phyloP scores from a whole-genome alignment of 2,329 filamentous ascomycete genomes.

The Colletotrichum sp. region DNA sequence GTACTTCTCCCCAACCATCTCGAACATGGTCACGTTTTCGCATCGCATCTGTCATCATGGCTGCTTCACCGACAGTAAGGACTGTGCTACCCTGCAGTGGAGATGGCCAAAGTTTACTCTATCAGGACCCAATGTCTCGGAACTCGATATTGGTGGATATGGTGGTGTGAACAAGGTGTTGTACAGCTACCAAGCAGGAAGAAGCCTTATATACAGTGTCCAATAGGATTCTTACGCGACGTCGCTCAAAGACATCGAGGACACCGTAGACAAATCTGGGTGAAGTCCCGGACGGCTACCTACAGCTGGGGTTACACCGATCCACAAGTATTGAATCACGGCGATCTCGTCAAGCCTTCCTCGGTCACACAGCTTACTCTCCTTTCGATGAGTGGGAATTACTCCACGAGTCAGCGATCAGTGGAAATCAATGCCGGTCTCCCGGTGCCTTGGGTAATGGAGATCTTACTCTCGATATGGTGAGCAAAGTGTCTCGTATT shows the following conservation, averaged over 20 bases:
- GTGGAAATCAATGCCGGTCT: background rate
- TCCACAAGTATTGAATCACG: constrained; percentile 9
- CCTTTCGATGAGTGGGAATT: background rate
- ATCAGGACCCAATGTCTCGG: constrained; percentile 19
- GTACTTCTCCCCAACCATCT: constrained; percentile 16
- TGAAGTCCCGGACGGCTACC: background rate
- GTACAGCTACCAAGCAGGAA: background rate
- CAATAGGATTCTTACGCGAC: background rate
- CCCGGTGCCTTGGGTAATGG: background rate
- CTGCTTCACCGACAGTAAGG: background rate
- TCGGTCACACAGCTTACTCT: background rate
- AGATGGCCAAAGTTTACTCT: background rate
- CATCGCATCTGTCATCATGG: background rate
- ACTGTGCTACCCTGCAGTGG: background rate
- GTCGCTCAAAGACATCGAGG: background rate
- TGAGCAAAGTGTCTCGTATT: background rate
- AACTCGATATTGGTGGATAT: background rate
- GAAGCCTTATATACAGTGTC: background rate
- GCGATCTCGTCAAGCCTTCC: background rate
- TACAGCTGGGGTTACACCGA: constrained; percentile 1
- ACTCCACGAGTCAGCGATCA: constrained; percentile 2
- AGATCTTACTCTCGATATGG: background rate
- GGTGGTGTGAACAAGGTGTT: background rate
- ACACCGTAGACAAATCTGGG: background rate
- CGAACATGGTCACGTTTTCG: background rate